Evolutionary conservation across 2,329 filamentous ascomycete genomes (phyloP), one percentile per base, ranked within the genome.

Genomic region (Clonostachys rosea): DNA sequence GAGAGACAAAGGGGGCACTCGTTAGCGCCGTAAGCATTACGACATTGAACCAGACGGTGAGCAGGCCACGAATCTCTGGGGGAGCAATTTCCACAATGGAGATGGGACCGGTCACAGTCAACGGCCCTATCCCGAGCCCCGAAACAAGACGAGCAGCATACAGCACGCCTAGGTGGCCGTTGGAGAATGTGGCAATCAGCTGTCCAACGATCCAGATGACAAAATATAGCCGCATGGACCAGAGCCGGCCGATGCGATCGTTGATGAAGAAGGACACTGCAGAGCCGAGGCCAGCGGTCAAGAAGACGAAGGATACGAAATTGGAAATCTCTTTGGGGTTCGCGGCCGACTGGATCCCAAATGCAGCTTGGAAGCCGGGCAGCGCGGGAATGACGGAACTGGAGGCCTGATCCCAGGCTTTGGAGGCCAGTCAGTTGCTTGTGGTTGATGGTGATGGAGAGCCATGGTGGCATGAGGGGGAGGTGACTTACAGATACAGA

Each of bases 61-160:
- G 46, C 2, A 72, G 54, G 12, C 68, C 68, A 6, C 68, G 63
- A 3, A 69, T 65, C 47, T 67, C 66, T 6, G 58, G 49, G 1
- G 68, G 67, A 1, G 68, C 64, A n/a, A 70, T 64, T 51, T 71
- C 68, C 4, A 64, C 64, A 35, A 71, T 62, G 6, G 60, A 60
- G 46, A 70, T 59, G 8, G 67, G 56, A 1, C 66, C 65, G 2
- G 55, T 65, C 6, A 70, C 67, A 2, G 60, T 68, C 5, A 68
- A 49, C 2, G 66, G 54, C 1, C 69, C 68, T 34, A 70, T 67
- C 3, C 64, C 69, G 6, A 68, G 52, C 3, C 65, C 67, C 1
- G 57, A 58, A 1, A 71, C 56, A 34, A 71, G 62, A 18, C 68
- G 60, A 5, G 62, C 58, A 1, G 58, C 60, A 46, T 69, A 70